A percentile compares a stretch with the other conserved stretches of the same genome.
Evolutionary conservation across 192 early-diverging fungal species (phyloP).

Genomic region (Rhizoclosmatium sp.): DNA sequence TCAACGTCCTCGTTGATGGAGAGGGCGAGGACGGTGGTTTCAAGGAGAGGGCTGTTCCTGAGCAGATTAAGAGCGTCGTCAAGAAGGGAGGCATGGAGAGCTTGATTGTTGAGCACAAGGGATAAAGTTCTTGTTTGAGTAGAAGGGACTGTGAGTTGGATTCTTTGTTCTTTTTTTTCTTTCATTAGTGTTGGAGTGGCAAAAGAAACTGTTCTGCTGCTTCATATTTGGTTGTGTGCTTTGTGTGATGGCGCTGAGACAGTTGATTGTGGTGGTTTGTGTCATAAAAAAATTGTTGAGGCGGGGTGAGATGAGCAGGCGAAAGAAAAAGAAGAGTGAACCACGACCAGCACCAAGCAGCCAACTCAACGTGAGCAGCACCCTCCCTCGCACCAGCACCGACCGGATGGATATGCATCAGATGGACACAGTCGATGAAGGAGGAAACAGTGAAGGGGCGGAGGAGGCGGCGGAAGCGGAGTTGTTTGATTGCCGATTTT

Average conservation of each 20-base stretch:
- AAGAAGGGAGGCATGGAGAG: conserved; percentile 73
- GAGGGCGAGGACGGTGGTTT: conserved; percentile 74
- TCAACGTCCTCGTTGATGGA: conserved; percentile 87
- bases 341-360: too few relatives aligned
- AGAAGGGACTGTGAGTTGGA: not conserved
- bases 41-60: conserved; percentile 87
- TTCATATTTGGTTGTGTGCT: not conserved
- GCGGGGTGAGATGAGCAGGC: too few relatives aligned
- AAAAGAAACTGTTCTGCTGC: not conserved
- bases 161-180: conserved; percentile 1
- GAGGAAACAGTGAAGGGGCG: too few relatives aligned
- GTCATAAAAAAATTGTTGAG: too few relatives aligned
- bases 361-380: too few relatives aligned
- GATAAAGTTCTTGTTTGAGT: conserved; percentile 40
- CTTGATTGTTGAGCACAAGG: conserved; percentile 84
- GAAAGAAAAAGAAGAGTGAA: too few relatives aligned
- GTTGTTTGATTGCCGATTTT: too few relatives aligned
- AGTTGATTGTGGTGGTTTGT: too few relatives aligned
- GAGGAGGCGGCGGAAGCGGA: too few relatives aligned
- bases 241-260: not conserved
- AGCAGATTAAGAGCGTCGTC: conserved; percentile 92
- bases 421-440: too few relatives aligned
- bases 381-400: too few relatives aligned
- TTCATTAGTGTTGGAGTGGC: not conserved
- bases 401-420: too few relatives aligned